Conservation (phyloP, 805 yeast genomes). For the Wickerhamiella siamensis region DNA sequence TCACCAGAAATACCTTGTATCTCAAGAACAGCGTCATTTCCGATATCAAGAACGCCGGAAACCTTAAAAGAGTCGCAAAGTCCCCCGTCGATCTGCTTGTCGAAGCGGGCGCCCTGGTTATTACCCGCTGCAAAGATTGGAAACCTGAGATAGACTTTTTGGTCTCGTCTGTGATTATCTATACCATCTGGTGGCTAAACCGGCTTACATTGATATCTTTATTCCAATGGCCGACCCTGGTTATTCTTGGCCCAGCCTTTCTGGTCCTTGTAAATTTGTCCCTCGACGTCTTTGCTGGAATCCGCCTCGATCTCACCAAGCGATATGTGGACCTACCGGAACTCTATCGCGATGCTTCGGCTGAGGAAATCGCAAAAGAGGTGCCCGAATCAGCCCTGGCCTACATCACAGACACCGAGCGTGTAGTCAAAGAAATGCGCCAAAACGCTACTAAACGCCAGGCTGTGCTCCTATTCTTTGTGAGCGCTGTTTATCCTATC, state of each 20-base stretch:
- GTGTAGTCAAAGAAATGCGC: neutral
- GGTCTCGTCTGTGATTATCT: neutral
- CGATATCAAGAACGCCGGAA: neutral
- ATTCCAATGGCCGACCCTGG: neutral
- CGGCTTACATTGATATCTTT: no score
- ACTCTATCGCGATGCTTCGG: neutral
- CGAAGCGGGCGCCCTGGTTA: neutral
- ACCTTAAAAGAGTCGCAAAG: neutral
- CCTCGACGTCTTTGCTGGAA: neutral
- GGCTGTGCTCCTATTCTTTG: neutral
- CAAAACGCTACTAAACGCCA: conserved; percentile 2
- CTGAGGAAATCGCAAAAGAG: conserved; percentile 1
- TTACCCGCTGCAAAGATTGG: neutral
- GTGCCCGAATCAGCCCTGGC: conserved; percentile 1
- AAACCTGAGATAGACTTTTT: neutral
- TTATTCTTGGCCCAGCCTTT: neutral
- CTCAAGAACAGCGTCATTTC: no score
- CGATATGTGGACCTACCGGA: neutral
- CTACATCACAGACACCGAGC: neutral
- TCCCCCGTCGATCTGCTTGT: neutral
- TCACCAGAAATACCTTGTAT: neutral
- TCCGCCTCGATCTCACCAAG: no score
- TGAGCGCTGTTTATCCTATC: conserved; percentile 1
- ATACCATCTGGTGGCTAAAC: neutral
- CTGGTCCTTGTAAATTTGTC: neutral